A percentile compares a stretch with the other conserved stretches of the same genome.
Evolutionary conservation across 805 yeast species (phyloP).

Genomic region (Barnettozyma vustinii): DNA sequence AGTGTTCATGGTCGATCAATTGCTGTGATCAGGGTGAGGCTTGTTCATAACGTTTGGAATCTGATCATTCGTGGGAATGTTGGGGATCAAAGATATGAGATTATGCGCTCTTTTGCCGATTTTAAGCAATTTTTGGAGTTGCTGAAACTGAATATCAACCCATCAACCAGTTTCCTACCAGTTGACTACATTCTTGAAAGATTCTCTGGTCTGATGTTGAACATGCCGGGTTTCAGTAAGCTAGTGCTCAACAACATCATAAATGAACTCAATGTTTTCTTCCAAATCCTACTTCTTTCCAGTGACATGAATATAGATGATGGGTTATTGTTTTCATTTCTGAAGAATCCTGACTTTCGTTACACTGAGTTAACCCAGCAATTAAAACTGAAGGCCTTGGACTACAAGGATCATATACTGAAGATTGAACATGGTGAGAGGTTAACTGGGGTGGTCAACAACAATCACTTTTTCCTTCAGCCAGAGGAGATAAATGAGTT

Average conservation of each 20-base stretch:
- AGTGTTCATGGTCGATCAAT: conserved; percentile 21
- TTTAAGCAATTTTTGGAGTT: conserved; percentile 30
- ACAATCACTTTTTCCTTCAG: conserved; percentile 18
- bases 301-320: conserved; percentile 29
- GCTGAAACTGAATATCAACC: conserved; percentile 29
- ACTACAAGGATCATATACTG: conserved; percentile 26
- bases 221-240: conserved; percentile 33
- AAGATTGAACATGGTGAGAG: conserved; percentile 1
- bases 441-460: conserved; percentile 6
- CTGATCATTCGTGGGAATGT: conserved; percentile 23
- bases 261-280: conserved; percentile 42
- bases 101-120: conserved; percentile 27
- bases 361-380: conserved; percentile 32
- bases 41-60: conserved; percentile 27
- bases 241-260: conserved; percentile 42
- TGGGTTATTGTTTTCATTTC: conserved; percentile 39
- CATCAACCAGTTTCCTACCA: conserved; percentile 31
- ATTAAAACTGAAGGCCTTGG: conserved; percentile 21
- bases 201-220: conserved; percentile 17
- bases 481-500: conserved; percentile 40
- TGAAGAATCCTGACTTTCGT: conserved; percentile 27
- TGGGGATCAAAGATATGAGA: conserved; percentile 10
- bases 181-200: conserved; percentile 19
- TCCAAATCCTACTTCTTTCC: conserved; percentile 38
- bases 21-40: conserved; percentile 32